A percentile compares a stretch with the other conserved stretches of the same genome.
Conservation (phyloP, 257 asterid species). For the Prunella vulgaris region DNA sequence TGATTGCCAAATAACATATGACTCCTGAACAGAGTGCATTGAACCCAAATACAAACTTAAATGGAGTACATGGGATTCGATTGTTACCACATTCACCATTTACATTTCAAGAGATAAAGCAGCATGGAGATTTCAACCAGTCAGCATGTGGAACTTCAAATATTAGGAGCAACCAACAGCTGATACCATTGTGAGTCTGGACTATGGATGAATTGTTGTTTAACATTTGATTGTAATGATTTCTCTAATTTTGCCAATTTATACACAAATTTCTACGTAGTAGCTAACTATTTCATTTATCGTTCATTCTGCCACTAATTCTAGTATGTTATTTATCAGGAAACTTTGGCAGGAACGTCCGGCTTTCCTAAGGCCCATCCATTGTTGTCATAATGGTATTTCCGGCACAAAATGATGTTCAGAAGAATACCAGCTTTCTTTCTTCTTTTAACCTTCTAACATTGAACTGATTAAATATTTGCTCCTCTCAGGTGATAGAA, state of each 20-base stretch:
- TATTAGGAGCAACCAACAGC: slow-evolving; percentile 37
- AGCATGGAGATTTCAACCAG: slow-evolving; percentile 42
- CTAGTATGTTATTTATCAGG: slow-evolving; percentile 37
- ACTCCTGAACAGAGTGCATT: slow-evolving; percentile 40
- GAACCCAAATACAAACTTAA: slow-evolving; percentile 45
- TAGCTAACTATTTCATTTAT: background rate
- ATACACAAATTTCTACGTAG: background rate
- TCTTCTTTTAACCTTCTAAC: background rate
- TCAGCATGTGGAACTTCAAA: slow-evolving; percentile 30
- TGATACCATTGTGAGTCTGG: slow-evolving; percentile 51
- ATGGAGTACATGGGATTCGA: slow-evolving; percentile 72
- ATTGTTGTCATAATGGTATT: slow-evolving; percentile 59
- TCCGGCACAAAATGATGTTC: background rate
- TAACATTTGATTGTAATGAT: background rate
- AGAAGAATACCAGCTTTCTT: background rate
- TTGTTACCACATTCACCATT: slow-evolving; percentile 74
- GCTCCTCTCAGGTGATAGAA: slow-evolving; percentile 58
- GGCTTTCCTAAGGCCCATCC: slow-evolving; percentile 76
- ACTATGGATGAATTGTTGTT: slow-evolving; percentile 25
- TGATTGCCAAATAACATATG: slow-evolving; percentile 74
- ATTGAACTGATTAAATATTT: background rate
- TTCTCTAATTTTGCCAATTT: background rate
- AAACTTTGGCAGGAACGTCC: slow-evolving; percentile 85
- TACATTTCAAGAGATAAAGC: slow-evolving; percentile 55
- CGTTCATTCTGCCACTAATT: slow-evolving; percentile 6